Evolutionary conservation across 768 basidiomycete species (phyloP).

Genomic region (Panus rudis): DNA sequence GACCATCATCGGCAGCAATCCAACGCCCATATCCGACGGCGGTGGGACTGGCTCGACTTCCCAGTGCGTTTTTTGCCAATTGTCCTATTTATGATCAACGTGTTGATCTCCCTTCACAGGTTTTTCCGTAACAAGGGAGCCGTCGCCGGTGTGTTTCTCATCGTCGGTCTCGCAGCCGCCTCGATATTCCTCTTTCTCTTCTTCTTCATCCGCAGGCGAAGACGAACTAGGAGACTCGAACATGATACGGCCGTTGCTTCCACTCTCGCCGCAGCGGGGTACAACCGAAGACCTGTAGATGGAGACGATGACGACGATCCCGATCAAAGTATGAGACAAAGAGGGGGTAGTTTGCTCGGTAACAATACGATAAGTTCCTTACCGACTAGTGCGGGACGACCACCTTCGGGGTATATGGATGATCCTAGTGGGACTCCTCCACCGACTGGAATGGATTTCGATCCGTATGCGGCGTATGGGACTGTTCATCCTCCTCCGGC

Average conservation of each 20-base stretch:
- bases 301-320: constrained; percentile 60
- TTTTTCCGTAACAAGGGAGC: constrained; percentile 89
- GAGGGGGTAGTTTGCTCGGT: no score
- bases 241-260: constrained; percentile 69
- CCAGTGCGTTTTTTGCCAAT: constrained; percentile 37
- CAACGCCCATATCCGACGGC: constrained; percentile 46
- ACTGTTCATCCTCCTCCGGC: constrained; percentile 15
- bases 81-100: neutral
- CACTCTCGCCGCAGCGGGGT: constrained; percentile 63
- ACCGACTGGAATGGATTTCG: constrained; percentile 22
- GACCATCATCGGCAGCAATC: constrained; percentile 62
- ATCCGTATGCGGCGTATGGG: constrained; percentile 47
- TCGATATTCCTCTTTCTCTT: constrained; percentile 63
- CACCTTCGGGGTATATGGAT: constrained; percentile 21
- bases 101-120: constrained; percentile 30
- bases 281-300: constrained; percentile 58
- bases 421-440: constrained; percentile 27
- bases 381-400: constrained; percentile 10
- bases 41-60: constrained; percentile 36
- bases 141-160: constrained; percentile 85
- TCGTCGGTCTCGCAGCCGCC: constrained; percentile 76
- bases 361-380: constrained; percentile 18
- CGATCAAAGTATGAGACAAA: no score
- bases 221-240: constrained; percentile 53
- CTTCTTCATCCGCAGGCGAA: constrained; percentile 63